Percentiles rank a stretch among this genome's conserved stretches.
Evolutionary conservation across 2,329 filamentous ascomycete species (phyloP).

Genomic region (Colletotrichum graminicola): DNA sequence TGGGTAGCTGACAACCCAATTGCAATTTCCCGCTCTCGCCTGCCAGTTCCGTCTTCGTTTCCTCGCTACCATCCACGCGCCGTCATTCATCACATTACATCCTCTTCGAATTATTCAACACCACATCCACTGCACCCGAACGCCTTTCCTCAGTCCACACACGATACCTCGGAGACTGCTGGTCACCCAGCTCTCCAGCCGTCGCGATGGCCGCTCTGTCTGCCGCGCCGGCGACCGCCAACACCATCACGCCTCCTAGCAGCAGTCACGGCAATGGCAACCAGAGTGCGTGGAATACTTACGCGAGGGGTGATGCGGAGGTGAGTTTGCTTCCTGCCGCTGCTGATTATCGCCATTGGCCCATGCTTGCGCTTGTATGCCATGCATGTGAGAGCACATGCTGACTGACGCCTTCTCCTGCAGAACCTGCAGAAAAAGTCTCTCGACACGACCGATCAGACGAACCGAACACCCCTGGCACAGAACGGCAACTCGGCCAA

Average conservation of each 20-base stretch:
- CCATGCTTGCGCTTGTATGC: not conserved
- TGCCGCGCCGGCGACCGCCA: conserved; percentile 60
- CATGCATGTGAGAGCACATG: not conserved
- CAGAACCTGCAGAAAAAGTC: conserved; percentile 43
- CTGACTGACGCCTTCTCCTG: conserved; percentile 13
- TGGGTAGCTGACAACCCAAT: conserved; percentile 25
- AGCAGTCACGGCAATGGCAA: conserved; percentile 64
- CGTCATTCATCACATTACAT: conserved; percentile 18
- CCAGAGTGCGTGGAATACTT: conserved; percentile 59
- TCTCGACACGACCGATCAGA: conserved; percentile 36
- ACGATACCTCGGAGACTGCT: conserved; percentile 38
- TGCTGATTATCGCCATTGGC: conserved; percentile 1
- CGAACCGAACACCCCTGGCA: conserved; percentile 36
- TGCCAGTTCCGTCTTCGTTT: conserved; percentile 23
- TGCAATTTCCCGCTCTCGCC: conserved; percentile 24
- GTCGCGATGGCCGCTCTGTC: conserved; percentile 66
- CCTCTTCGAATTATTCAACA: conserved; percentile 23
- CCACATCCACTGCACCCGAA: not conserved
- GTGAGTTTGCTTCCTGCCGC: conserved; percentile 48
- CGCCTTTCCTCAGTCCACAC: not conserved
- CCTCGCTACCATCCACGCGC: conserved; percentile 19
- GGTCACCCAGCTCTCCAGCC: conserved; percentile 40
- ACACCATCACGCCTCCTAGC: conserved; percentile 61
- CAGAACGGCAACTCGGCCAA: conserved; percentile 45
- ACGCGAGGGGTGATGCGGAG: conserved; percentile 50